phyloP scores from a whole-genome alignment of 73 alveolate genomes.

The Paramecium primaurelia region DNA sequence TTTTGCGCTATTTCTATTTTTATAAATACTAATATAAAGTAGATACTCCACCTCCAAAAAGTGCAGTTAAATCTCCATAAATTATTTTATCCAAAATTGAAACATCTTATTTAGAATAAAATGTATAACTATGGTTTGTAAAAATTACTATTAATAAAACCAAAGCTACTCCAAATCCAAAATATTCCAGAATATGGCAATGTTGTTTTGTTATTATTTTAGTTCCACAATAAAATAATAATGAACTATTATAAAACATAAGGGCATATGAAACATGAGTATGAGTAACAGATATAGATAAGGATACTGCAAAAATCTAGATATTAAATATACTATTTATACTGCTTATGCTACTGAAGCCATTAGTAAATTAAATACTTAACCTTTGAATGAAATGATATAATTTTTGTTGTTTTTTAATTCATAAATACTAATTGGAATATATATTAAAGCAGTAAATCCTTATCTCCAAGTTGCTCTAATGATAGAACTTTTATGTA shows the following conservation, averaged over 20 bases:
- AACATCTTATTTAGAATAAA: slow-evolving; percentile 4
- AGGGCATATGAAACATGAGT: slow-evolving; percentile 44
- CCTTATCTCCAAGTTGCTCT: slow-evolving; percentile 41
- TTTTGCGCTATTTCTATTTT: background rate
- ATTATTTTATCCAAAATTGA: background rate
- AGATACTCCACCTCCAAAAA: slow-evolving; percentile 37
- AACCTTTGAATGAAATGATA: background rate
- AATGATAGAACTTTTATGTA: background rate
- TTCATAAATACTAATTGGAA: background rate
- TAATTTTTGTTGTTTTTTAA: background rate
- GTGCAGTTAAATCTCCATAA: slow-evolving; percentile 22
- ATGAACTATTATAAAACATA: slow-evolving; percentile 27
- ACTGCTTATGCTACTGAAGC: slow-evolving; percentile 10
- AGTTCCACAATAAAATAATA: background rate
- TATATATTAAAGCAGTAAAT: background rate
- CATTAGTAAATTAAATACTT: background rate
- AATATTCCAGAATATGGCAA: background rate
- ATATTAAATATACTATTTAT: background rate
- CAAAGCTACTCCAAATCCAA: background rate
- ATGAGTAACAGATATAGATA: background rate
- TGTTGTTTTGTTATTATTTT: background rate
- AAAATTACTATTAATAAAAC: background rate
- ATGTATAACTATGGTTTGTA: slow-evolving; percentile 15
- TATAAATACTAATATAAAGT: background rate
- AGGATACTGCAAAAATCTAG: slow-evolving; percentile 3